Base-by-base conservation (phyloP, 2,329 filamentous ascomycete species). In the Colletotrichum ledebouriae region DNA sequence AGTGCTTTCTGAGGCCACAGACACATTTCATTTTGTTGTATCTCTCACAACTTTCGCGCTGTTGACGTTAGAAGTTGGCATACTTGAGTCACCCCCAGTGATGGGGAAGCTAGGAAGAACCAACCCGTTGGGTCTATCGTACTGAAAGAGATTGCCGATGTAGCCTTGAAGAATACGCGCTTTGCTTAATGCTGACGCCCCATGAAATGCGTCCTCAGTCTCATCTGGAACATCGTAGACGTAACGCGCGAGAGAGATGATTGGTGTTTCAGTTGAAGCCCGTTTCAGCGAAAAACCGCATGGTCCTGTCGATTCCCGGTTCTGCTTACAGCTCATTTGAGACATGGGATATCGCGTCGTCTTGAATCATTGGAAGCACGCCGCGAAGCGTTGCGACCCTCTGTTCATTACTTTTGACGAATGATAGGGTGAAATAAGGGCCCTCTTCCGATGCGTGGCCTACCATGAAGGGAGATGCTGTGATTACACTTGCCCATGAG, bases 381-480 rank as follows among this genome's bases (percentile, higher is more conserved):
- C 71, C 71, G 4, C 87, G 71, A 72, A 79, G 85, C 13, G 44
- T 34, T 4, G 72, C 61, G 0, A 76, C 60, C 13, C 88, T 78
- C 33, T 78, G 76, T 1, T 73, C 73, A n/a, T 80, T 76, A 0
- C 80, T 83, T 83, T 74, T 77, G 56, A 86, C 82, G 49, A 79
- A 79, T 34, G 80, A 78, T 0, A 81, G 81, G 3, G 79, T 79
- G 67, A 86, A 86, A 2, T 69, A 67, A 12, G 76, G 72, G 5
- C 81, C 84, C 77, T 88, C 86, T 70, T 87, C 81, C 3, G 83
- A 83, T 65, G 84, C 86, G 73, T 84, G 71, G 15, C 73, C 69
- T 2, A 71, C 57, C 59, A 75, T 71, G 37, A 73, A 15, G 3
- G 3, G 65, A 59, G 15, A 70, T 53, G 12, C 46, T 33, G n/a